A percentile compares a stretch with the other conserved stretches of the same genome.
Conservation (phyloP, 192 early-diverging fungal species). For the Rhizoclosmatium globosum region DNA sequence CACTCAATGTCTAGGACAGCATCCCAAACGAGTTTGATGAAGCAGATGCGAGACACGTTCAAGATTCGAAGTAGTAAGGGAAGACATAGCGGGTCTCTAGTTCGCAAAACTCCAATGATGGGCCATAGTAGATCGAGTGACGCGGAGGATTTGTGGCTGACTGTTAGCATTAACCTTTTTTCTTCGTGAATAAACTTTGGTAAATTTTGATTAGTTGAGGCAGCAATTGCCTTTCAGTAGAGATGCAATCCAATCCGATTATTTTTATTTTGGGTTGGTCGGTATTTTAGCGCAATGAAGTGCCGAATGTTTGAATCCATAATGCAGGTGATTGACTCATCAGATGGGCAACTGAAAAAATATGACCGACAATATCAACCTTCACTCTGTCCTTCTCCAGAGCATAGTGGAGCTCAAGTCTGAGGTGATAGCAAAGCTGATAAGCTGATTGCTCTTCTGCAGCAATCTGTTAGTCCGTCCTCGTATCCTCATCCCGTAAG, state of each 20-base stretch:
- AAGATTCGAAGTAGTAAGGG: neutral
- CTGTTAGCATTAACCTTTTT: neutral
- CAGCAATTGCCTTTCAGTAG: too few relatives aligned
- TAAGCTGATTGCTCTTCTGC: constrained; percentile 4
- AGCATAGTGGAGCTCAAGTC: constrained; percentile 9
- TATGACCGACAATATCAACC: too few relatives aligned
- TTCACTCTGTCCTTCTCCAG: neutral
- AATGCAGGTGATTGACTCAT: too few relatives aligned
- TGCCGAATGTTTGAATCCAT: too few relatives aligned
- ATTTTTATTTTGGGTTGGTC: too few relatives aligned
- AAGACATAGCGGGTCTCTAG: neutral
- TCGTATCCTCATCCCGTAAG: neutral
- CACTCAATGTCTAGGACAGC: neutral
- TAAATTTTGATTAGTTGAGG: neutral
- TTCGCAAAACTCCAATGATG: neutral
- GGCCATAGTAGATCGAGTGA: neutral
- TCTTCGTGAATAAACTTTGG: neutral
- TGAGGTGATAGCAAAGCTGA: constrained; percentile 3
- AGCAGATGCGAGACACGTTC: neutral
- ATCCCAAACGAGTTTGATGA: neutral
- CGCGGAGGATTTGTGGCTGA: neutral
- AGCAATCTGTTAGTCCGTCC: neutral
- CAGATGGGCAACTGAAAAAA: too few relatives aligned
- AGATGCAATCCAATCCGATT: too few relatives aligned
- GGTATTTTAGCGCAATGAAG: too few relatives aligned